Base-by-base conservation (phyloP, 208 protist species). In the Trypanosoma grayi region DNA sequence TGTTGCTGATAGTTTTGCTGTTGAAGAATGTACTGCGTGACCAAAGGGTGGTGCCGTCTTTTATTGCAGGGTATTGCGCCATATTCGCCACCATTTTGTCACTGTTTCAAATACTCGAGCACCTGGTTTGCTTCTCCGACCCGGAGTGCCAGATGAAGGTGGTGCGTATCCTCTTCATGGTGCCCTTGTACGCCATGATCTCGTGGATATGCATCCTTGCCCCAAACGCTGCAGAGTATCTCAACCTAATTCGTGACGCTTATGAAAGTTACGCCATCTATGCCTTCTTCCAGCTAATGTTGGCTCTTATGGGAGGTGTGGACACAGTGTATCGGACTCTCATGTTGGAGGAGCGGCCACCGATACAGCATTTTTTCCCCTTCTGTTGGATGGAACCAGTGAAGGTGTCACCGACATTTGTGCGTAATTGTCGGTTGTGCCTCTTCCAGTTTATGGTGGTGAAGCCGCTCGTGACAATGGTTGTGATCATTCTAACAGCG, bases 201-300 rank as follows among this genome's bases (percentile, higher is more conserved):
- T 92, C 83, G 11, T 96, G 79, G 81, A 83, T 93, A 39, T 82
- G 71, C 48, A 74, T 94, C 14, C 56, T 92, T 8, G 82, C 70
- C 20, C 85, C 84, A 16, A 67, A 58, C 44, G 81, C 65, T 7
- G 81, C 88, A 10, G 83, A 87, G 62, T 97, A 97, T 65, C 79
- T 97, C 40, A 94, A 96, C 51, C 58, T 97, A 1, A 75, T 96
- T 39, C 86, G 93, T 6, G 92, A 97, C 62, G 79, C 81, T 11
- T 97, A 97, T 75, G 92, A 98, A 66, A 94, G 90, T 70, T 98
- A 97, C 70, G 94, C 83, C 47, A 88, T 98, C 50, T 98, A 98
- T 74, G 81, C 85, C 70, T 98, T 98, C 70, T 94, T 98, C 63
- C 82, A 87, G 55, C 77, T 97, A 14, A 96, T 98, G 83, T 82